These are phyloP conservation scores for Pleurotus platypus DNA, from an alignment of 768 basidiomycete genomes.

Conservation along the genomic window DNA sequence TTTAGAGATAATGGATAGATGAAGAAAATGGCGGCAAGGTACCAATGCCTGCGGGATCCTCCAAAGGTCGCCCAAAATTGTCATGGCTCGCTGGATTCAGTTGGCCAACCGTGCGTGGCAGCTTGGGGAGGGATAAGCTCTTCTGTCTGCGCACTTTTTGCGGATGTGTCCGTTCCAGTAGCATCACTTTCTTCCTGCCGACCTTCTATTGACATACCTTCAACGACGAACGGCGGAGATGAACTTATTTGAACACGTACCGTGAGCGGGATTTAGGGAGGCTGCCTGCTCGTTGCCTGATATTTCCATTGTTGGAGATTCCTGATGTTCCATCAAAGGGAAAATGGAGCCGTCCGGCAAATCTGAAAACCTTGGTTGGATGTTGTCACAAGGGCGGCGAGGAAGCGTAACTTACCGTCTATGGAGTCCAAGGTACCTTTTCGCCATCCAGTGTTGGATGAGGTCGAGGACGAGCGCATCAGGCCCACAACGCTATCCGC, in stretches of 20 bases:
- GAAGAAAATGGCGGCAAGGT: conserved; percentile 11
- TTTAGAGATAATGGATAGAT: conserved; percentile 15
- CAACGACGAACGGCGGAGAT: too few species aligned
- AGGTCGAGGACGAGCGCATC: conserved; percentile 2
- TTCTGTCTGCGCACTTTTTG: too few species aligned
- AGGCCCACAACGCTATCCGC: neutral
- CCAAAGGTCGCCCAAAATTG: conserved; percentile 17
- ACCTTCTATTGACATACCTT: too few species aligned
- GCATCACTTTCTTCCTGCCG: too few species aligned
- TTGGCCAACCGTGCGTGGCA: neutral
- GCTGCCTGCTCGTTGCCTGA: neutral
- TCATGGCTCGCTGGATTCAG: conserved; percentile 7
- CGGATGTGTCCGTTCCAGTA: too few species aligned
- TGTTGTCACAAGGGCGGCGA: neutral
- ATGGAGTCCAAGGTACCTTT: neutral
- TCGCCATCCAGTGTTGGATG: neutral
- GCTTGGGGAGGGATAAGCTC: neutral
- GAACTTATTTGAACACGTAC: too few species aligned
- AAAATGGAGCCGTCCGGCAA: neutral
- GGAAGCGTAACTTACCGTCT: neutral
- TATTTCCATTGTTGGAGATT: neutral
- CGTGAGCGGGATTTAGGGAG: too few species aligned
- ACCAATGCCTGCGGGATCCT: conserved; percentile 10
- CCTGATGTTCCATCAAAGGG: neutral
- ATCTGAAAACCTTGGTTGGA: neutral